Evolutionary conservation across 1,284 basidiomycete species (phyloP), one percentile per base, ranked within the genome.

Genomic region (Apiotrichum mycotoxinovorans): DNA sequence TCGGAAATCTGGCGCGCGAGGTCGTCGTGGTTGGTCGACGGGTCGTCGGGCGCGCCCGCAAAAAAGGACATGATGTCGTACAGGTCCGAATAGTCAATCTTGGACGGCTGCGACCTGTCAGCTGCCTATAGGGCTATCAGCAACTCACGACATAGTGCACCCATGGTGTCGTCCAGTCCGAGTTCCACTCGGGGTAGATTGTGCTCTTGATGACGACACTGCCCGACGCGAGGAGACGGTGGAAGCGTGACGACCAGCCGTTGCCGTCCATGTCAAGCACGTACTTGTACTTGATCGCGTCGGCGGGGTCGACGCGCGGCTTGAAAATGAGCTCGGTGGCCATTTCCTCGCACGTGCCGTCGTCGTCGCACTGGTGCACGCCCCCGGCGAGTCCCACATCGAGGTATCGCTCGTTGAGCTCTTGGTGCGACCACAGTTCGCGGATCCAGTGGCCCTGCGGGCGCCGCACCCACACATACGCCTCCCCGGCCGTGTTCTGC

Each of bases 1-100:
- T 67, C 65, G 5, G 76, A 77, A 23, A 81, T 81, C 63, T 69
- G 51, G 54, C 72, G 63, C 1, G 80, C 80, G 14, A 80, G 62
- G 0, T 73, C 69, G 40, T 82, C 79, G 61, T 79, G 74, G 10
- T 69, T 73, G 5, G 64, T 64, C 11, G 15, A 37, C 22, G 43
- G 38, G 12, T 73, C 73, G 35, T 78, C 76, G 0, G 76, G 76
- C 0, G 73, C 64, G 8, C 80, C 80, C 14, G 72, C 66, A 62
- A 81, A 81, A 68, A 80, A 81, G 7, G 78, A 74, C 67, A 81
- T 75, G 48, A 79, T 71, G 57, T 78, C 70, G 70, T 78, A 80
- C 5, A 82, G 62, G 59, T 81, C 81, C 14, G 78, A 74, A 51
- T 80, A 80, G 66, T 82, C 80, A 33, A 77, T 59, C 58, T 78